Conservation (phyloP, 306 rosid species). For the Pueraria montana region DNA sequence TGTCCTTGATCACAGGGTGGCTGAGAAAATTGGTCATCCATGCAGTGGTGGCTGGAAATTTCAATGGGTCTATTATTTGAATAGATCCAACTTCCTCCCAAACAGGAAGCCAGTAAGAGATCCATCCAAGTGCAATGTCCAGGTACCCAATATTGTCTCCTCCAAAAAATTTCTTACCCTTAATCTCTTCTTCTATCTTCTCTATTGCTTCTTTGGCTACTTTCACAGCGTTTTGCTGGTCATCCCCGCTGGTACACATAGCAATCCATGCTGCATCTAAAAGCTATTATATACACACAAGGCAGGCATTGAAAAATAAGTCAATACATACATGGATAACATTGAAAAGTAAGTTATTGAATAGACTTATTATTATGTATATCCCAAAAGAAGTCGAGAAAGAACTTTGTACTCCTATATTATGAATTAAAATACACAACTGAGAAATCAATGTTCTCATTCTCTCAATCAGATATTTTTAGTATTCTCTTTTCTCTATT, state of each 20-base stretch:
- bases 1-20: constrained; percentile 57
- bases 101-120: constrained; percentile 60
- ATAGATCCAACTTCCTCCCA: constrained; percentile 60
- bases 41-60: constrained; percentile 48
- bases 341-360: too few relatives aligned
- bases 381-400: too few relatives aligned
- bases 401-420: too few relatives aligned
- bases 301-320: too few relatives aligned
- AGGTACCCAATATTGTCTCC: constrained; percentile 66
- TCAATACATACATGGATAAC: too few relatives aligned
- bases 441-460: too few relatives aligned
- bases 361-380: too few relatives aligned
- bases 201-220: constrained; percentile 55
- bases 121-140: constrained; percentile 71
- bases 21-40: constrained; percentile 52
- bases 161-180: constrained; percentile 60
- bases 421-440: too few relatives aligned
- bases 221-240: constrained; percentile 45
- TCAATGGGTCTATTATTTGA: constrained; percentile 53
- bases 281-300: constrained; percentile 37
- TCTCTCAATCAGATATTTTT: too few relatives aligned
- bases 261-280: constrained; percentile 30
- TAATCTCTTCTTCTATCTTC: constrained; percentile 57
- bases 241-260: constrained; percentile 50
- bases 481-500: too few relatives aligned